phyloP scores from a whole-genome alignment of 2,329 filamentous ascomycete species.

The Alternaria arbusti region DNA sequence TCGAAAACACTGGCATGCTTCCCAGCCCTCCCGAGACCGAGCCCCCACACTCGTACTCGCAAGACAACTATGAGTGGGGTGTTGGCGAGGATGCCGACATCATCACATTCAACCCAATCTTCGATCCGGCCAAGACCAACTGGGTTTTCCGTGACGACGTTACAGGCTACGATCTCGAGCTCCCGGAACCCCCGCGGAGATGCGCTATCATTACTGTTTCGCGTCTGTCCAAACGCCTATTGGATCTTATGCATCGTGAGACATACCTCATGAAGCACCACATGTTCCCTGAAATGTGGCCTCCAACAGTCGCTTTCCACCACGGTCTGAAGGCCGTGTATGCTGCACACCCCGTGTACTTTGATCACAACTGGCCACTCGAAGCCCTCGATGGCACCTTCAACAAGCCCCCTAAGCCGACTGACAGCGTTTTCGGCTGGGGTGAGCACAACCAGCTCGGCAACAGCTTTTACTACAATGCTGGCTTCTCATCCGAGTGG shows the following conservation, averaged over 20 bases:
- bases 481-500: conserved; percentile 55
- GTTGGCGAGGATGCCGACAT: conserved; percentile 77
- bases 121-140: conserved; percentile 73
- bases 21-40: conserved; percentile 67
- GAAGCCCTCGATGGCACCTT: conserved; percentile 55
- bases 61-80: conserved; percentile 76
- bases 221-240: conserved; percentile 72
- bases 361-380: conserved; percentile 73
- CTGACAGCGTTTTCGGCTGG: conserved; percentile 58
- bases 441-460: conserved; percentile 60
- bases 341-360: conserved; percentile 79
- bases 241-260: conserved; percentile 80
- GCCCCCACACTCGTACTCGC: conserved; percentile 64
- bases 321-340: conserved; percentile 82
- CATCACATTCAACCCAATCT: conserved; percentile 78
- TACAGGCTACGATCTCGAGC: conserved; percentile 66
- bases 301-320: conserved; percentile 73
- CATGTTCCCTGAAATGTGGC: conserved; percentile 81
- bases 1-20: conserved; percentile 59
- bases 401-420: conserved; percentile 55
- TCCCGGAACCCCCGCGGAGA: conserved; percentile 69
- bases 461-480: conserved; percentile 60
- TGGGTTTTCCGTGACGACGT: conserved; percentile 75
- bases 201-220: conserved; percentile 81
- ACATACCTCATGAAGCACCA: conserved; percentile 73